A percentile compares a stretch with the other conserved stretches of the same genome.
These are phyloP conservation scores for Brassica juncea DNA, from an alignment of 345 rosid species.

Conservation along the genomic window DNA sequence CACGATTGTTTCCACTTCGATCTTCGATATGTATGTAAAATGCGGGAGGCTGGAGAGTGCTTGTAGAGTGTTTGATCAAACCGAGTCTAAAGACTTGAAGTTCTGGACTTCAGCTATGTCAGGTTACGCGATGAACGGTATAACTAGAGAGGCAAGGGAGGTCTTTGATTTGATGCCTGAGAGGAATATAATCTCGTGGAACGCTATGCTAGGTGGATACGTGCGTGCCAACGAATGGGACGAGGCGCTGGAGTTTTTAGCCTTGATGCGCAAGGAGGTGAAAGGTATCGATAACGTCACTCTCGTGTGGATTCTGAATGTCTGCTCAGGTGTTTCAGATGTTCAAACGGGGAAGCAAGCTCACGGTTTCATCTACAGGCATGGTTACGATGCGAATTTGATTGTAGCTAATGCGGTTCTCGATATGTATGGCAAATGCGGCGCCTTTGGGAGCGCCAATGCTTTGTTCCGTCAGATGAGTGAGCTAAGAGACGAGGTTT, in stretches of 20 bases:
- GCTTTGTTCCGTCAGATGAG: constrained; percentile 72
- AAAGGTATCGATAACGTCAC: constrained; percentile 64
- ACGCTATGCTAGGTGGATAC: constrained; percentile 81
- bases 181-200: constrained; percentile 75
- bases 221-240: constrained; percentile 57
- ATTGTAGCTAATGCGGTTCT: constrained; percentile 70
- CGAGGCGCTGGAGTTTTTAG: constrained; percentile 58
- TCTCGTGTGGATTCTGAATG: constrained; percentile 57
- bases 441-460: constrained; percentile 34
- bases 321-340: constrained; percentile 71
- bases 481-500: constrained; percentile 57
- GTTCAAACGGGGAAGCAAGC: constrained; percentile 73
- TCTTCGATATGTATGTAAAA: constrained; percentile 68
- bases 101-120: constrained; percentile 77
- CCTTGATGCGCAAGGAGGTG: constrained; percentile 50
- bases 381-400: constrained; percentile 48
- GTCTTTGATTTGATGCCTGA: constrained; percentile 81
- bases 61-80: constrained; percentile 57
- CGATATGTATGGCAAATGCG: constrained; percentile 59
- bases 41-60: constrained; percentile 66
- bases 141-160: constrained; percentile 61
- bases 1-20: constrained; percentile 61
- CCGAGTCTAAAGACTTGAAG: constrained; percentile 52
- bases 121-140: constrained; percentile 65
- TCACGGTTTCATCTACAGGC: constrained; percentile 71